Base-by-base conservation (phyloP, 306 rosid genomes). In the Glycine latifolia region DNA sequence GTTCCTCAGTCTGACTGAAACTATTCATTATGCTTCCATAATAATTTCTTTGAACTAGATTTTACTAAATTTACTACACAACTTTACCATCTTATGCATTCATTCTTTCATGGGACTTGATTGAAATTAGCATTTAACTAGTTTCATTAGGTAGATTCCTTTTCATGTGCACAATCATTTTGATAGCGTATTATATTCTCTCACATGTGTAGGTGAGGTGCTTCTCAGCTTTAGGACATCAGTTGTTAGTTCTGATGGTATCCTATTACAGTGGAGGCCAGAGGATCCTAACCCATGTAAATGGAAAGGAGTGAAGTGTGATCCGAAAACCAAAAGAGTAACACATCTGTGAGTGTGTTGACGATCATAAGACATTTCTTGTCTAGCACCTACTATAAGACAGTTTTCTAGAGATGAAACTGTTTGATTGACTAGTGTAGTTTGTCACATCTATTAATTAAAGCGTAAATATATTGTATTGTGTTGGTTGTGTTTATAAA, bases 221-320 rank as follows among this genome's bases (percentile, higher is more conserved):
- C 97, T 95, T 88, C 56, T 90, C 75, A 89, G 72, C 86, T 91
- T 93, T 82, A 89, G 88, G 90, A 75, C 93, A 67, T 84, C 97
- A 78, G 81, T 95, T 86, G 81, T 84, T 77, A 85, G 81, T 87
- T 91, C 97, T 31, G 97, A 95, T 87, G 94, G 95, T 39, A 48
- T 84, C 83, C 85, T 93, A 72, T 79, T 85, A 84, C 93, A 83
- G 49, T 95, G 99, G 99, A 91, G 94, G 91, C 96, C 97, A 6
- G 98, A 91, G 86, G 96, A 91, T 84, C 89, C 93, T 53, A 87
- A 93, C 70, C 98, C 99, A 66, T 95, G 99, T 81, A 85, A 87
- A 67, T 95, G 99, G 98, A 93, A 82, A 78, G 98, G 98, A 81
- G 97, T 95, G 74, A 95, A 53, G 46, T 95, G 99, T 79, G 99